These are phyloP conservation scores for Perkinsus marinus DNA, from an alignment of 169 alveolate genomes.

Conservation along the genomic window DNA sequence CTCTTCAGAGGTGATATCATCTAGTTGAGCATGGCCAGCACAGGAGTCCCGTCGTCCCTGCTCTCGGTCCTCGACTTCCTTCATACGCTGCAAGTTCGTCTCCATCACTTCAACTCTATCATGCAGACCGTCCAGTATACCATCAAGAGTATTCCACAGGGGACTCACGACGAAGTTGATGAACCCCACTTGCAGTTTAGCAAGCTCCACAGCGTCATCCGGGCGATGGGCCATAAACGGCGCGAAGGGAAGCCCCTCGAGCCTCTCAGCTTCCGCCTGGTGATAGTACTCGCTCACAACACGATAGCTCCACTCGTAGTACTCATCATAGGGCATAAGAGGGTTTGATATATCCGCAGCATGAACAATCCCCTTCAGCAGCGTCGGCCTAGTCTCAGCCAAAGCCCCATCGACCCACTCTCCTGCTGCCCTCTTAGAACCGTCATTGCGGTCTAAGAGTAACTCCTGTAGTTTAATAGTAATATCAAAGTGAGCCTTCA, in stretches of 20 bases:
- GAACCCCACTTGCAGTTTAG: constrained; percentile 20
- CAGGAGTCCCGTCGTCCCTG: neutral
- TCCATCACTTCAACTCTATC: neutral
- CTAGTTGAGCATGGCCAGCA: neutral
- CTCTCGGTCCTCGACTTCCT: neutral
- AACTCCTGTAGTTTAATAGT: constrained; percentile 8
- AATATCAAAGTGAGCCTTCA: constrained; percentile 27
- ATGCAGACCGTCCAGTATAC: neutral
- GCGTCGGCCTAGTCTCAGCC: neutral
- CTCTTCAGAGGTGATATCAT: neutral
- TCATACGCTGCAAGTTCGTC: neutral
- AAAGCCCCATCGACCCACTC: neutral
- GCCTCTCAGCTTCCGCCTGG: neutral
- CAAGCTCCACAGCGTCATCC: constrained; percentile 6
- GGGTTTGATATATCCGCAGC: constrained; percentile 29
- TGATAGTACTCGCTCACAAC: constrained; percentile 14
- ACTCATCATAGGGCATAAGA: constrained; percentile 5
- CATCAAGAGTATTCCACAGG: neutral
- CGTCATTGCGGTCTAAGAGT: neutral
- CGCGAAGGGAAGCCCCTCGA: neutral
- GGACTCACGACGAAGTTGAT: neutral
- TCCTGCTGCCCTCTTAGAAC: neutral
- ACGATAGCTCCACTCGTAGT: constrained; percentile 22
- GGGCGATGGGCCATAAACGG: constrained; percentile 9
- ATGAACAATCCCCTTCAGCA: constrained; percentile 7